Evolutionary conservation across 306 rosid genomes (phyloP).

Genomic region (Vicia sativa): DNA sequence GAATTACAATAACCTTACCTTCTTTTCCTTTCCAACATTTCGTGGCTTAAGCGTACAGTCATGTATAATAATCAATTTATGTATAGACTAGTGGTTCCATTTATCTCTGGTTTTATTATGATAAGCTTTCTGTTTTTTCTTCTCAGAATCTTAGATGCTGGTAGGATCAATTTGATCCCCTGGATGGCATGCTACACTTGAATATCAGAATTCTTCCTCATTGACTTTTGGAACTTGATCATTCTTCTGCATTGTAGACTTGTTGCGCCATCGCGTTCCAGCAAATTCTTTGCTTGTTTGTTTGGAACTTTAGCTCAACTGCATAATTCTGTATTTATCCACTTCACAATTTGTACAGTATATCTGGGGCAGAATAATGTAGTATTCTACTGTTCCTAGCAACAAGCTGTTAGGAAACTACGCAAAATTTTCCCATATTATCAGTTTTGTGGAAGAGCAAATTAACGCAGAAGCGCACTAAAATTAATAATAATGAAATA

Average conservation of each 20-base stretch:
- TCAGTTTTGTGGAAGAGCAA: too few species aligned
- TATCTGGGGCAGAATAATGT: conserved; percentile 32
- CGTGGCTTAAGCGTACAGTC: neutral
- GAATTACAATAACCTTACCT: conserved; percentile 22
- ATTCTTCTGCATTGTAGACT: conserved; percentile 11
- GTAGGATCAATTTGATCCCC: conserved; percentile 21
- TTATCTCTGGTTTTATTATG: conserved; percentile 4
- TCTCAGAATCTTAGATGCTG: conserved; percentile 38
- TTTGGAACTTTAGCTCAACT: conserved; percentile 34
- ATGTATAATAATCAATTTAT: conserved; percentile 11
- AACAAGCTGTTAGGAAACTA: neutral
- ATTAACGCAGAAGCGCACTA: too few species aligned
- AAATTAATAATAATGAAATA: too few species aligned
- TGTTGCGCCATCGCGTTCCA: conserved; percentile 5
- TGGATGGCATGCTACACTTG: conserved; percentile 21
- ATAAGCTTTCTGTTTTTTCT: conserved; percentile 36
- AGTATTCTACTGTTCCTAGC: conserved; percentile 30
- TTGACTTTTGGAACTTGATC: conserved; percentile 23
- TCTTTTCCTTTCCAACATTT: conserved; percentile 12
- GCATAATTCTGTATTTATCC: conserved; percentile 9
- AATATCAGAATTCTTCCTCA: conserved; percentile 19
- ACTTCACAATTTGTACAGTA: conserved; percentile 34
- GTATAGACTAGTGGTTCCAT: conserved; percentile 18
- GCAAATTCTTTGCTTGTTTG: conserved; percentile 36
- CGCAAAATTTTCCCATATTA: too few species aligned